These are phyloP conservation scores for Thelonectria discophora DNA, from an alignment of 2,329 filamentous ascomycete genomes.

Conservation along the genomic window DNA sequence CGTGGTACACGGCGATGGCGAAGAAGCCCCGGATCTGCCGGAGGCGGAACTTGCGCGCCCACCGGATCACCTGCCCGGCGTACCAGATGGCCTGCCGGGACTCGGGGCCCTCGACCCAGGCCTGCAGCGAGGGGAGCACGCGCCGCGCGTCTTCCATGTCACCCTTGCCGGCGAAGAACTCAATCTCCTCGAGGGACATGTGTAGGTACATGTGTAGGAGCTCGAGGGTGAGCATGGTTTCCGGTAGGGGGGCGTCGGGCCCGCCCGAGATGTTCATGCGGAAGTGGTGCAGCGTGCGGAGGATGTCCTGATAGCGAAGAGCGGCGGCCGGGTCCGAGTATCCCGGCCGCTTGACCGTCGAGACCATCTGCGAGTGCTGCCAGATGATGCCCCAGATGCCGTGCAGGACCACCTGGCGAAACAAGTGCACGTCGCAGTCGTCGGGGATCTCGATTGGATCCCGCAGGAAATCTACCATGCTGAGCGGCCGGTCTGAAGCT, in stretches of 20 bases:
- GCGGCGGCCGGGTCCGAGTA: conserved; percentile 18
- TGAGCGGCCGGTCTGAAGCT: conserved; percentile 1
- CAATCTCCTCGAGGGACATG: conserved; percentile 26
- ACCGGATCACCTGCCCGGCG: conserved; percentile 24
- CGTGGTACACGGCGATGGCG: conserved; percentile 27
- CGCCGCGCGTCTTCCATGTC: conserved; percentile 26
- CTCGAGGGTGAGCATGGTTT: conserved; percentile 9
- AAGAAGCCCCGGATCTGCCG: conserved; percentile 24
- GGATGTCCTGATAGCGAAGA: conserved; percentile 27
- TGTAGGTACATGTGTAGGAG: conserved; percentile 28
- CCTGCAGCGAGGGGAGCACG: conserved; percentile 18
- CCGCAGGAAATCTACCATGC: conserved; percentile 21
- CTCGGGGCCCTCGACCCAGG: conserved; percentile 21
- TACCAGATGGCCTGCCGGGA: conserved; percentile 29
- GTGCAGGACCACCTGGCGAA: conserved; percentile 14
- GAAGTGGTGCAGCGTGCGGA: conserved; percentile 17
- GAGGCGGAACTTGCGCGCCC: conserved; percentile 17
- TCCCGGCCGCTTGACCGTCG: conserved; percentile 15
- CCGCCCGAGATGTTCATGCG: conserved; percentile 21
- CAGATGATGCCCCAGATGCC: conserved; percentile 31
- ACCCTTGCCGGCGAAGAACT: conserved; percentile 29
- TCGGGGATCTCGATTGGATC: conserved; percentile 22
- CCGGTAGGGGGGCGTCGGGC: conserved; percentile 10
- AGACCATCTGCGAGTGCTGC: conserved; percentile 21
- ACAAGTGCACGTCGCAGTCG: conserved; percentile 21